phyloP scores from a whole-genome alignment of 31 red algal species.

The Odonthalia washingtoniensis region DNA sequence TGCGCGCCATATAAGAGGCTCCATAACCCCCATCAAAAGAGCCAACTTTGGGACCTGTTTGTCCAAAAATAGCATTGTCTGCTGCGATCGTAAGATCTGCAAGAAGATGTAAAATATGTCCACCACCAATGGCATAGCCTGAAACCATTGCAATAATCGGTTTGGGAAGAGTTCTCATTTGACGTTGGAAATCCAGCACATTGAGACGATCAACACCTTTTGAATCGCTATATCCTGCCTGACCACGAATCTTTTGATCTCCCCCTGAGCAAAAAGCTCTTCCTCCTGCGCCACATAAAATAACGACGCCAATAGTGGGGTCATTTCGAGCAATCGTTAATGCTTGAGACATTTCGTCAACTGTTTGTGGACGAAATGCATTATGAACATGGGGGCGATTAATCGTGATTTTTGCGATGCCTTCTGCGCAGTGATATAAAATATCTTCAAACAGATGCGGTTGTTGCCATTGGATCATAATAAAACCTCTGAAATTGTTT shows the following conservation, averaged over 20 bases:
- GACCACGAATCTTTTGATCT: conserved; percentile 77
- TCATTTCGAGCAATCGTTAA: conserved; percentile 63
- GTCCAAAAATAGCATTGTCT: conserved; percentile 90
- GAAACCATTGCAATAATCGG: conserved; percentile 90
- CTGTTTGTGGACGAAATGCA: conserved; percentile 85
- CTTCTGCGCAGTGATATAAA: conserved; percentile 40
- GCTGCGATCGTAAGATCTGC: conserved; percentile 90
- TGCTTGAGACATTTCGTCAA: conserved; percentile 70
- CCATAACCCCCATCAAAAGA: conserved; percentile 93
- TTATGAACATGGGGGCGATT: conserved; percentile 71
- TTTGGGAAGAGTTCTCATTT: conserved; percentile 89
- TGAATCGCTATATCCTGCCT: conserved; percentile 74
- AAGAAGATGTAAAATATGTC: conserved; percentile 92
- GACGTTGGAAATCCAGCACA: conserved; percentile 80
- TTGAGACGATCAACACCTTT: conserved; percentile 76
- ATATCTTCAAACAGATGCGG: conserved; percentile 40
- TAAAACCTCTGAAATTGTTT: too few species aligned
- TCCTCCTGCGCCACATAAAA: conserved; percentile 78
- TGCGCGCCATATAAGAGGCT: conserved; percentile 64
- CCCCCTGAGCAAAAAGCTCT: conserved; percentile 87
- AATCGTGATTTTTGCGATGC: conserved; percentile 86
- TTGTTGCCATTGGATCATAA: not conserved
- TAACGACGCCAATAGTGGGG: conserved; percentile 71
- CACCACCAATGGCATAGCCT: conserved; percentile 95
- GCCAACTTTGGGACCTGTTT: conserved; percentile 86